A percentile compares a stretch with the other conserved stretches of the same genome.
phyloP scores from a whole-genome alignment of 78 protist species.

The Abeoforma whisleri region DNA sequence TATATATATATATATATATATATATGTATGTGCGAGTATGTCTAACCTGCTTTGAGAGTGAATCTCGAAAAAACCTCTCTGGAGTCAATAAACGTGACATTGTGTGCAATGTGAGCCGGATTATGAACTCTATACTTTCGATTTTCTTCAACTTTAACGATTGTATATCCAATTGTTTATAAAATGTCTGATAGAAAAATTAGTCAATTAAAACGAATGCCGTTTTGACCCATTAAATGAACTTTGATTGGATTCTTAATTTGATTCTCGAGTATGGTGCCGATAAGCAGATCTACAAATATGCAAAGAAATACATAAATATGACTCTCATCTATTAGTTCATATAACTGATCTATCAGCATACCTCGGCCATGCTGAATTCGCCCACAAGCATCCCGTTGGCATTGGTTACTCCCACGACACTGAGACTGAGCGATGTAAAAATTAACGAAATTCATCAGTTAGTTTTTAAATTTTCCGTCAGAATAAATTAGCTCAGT shows the following conservation, averaged over 20 bases:
- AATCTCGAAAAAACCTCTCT: not conserved
- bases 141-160: not conserved
- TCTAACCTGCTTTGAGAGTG: no score
- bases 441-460: not conserved
- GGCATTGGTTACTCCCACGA: not conserved
- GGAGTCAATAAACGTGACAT: not conserved
- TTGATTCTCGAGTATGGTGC: no score
- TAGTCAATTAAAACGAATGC: no score
- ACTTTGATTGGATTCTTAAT: no score
- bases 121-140: not conserved
- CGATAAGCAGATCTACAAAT: not conserved
- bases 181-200: no score
- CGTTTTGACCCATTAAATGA: no score
- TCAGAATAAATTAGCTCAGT: no score
- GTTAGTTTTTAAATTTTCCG: no score
- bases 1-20: no score
- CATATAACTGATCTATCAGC: slow-evolving; percentile 5
- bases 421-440: slow-evolving; percentile 13
- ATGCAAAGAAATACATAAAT: not conserved
- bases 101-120: not conserved
- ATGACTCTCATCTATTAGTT: not conserved
- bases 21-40: no score
- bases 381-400: slow-evolving; percentile 12
- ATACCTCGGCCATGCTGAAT: slow-evolving; percentile 36
- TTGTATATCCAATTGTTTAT: not conserved